Percentiles rank a stretch among this genome's conserved stretches.
phyloP scores from a whole-genome alignment of 805 yeast genomes.

The Wickerhamomyces subpelliculosus region DNA sequence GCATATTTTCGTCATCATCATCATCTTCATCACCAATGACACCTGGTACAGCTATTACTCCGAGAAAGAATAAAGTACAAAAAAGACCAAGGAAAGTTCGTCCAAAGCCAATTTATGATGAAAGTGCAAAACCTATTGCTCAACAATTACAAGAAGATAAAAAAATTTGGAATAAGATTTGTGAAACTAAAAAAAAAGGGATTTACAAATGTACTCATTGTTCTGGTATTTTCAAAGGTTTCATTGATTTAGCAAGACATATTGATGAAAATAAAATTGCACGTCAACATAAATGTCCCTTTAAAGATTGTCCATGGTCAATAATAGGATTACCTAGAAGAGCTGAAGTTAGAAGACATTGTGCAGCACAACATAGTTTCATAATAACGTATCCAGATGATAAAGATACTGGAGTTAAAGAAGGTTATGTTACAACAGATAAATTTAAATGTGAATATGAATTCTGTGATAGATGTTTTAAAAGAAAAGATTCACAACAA shows the following conservation, averaged over 20 bases:
- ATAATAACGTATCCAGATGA: slow-evolving; percentile 3
- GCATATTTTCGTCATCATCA: neutral
- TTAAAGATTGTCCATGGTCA: slow-evolving; percentile 40
- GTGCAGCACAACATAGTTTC: slow-evolving; percentile 36
- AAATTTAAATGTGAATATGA: slow-evolving; percentile 22
- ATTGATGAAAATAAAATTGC: slow-evolving; percentile 33
- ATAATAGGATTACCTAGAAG: slow-evolving; percentile 41
- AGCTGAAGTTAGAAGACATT: slow-evolving; percentile 44
- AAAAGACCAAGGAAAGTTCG: neutral
- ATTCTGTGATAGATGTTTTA: slow-evolving; percentile 41
- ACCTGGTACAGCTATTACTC: too few relatives aligned
- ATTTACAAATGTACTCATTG: slow-evolving; percentile 43
- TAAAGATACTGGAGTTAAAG: neutral
- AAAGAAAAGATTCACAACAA: slow-evolving; percentile 45
- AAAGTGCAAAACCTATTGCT: slow-evolving; percentile 4
- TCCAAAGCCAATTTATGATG: neutral
- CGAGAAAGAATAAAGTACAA: neutral
- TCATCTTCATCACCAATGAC: neutral
- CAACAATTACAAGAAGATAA: slow-evolving; percentile 23
- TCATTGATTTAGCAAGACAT: slow-evolving; percentile 35
- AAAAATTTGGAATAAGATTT: slow-evolving; percentile 20
- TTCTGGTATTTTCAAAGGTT: slow-evolving; percentile 28
- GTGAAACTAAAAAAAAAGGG: slow-evolving; percentile 30
- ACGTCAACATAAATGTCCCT: slow-evolving; percentile 39
- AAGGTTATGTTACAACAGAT: neutral